phyloP scores from a whole-genome alignment of 108 stramenopile species.

The Nannochloropsis gaditana region DNA sequence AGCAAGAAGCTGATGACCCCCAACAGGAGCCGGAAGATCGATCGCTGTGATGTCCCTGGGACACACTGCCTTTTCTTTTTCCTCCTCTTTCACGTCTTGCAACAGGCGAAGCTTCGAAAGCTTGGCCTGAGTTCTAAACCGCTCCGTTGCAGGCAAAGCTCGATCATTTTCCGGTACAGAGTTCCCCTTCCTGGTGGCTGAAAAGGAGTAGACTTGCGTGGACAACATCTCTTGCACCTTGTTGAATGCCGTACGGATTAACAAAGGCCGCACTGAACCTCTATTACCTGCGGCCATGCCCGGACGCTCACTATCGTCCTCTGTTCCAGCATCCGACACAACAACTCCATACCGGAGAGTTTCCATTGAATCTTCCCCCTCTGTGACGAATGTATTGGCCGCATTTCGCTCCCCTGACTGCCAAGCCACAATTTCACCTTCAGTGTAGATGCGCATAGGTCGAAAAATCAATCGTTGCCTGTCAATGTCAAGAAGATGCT shows the following conservation, averaged over 20 bases:
- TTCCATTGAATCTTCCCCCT: neutral
- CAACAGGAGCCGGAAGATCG: neutral
- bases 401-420: neutral
- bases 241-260: neutral
- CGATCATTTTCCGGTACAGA: neutral
- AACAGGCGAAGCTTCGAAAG: neutral
- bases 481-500: neutral
- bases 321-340: neutral
- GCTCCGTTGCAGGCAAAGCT: neutral
- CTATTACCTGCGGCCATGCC: too few relatives aligned
- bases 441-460: neutral
- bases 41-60: neutral
- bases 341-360: neutral
- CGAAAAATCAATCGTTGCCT: neutral
- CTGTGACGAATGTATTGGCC: too few relatives aligned
- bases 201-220: neutral
- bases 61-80: neutral
- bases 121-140: neutral
- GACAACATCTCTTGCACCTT: slow-evolving; percentile 17
- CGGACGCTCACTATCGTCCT: neutral
- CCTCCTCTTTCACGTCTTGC: neutral
- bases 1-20: neutral
- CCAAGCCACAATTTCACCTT: slow-evolving; percentile 1
- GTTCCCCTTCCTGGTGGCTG: neutral
- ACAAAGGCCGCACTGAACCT: neutral